Percentiles rank a stretch among this genome's conserved stretches.
These are phyloP conservation scores for Syzygium oleosum DNA, from an alignment of 345 rosid genomes.

Conservation along the genomic window DNA sequence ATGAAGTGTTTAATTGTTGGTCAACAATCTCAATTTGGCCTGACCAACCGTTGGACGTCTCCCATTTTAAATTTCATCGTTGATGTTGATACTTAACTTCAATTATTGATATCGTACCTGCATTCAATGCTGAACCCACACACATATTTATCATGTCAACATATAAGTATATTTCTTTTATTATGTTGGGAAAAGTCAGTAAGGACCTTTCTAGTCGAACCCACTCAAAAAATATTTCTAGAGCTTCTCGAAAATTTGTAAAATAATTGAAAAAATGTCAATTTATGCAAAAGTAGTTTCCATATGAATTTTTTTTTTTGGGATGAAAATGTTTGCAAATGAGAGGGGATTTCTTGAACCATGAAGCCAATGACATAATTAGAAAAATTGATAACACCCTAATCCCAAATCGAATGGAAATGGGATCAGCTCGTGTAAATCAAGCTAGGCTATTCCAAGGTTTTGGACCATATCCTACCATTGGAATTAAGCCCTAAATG, in stretches of 20 bases:
- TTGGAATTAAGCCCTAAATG: neutral
- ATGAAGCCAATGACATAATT: neutral
- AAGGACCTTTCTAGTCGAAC: neutral
- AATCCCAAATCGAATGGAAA: neutral
- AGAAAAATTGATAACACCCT: neutral
- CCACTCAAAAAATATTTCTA: neutral
- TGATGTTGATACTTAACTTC: neutral
- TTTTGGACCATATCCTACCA: neutral
- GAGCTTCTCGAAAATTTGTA: neutral
- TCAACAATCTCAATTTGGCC: neutral
- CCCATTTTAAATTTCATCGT: neutral
- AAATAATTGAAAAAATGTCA: neutral
- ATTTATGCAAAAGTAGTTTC: neutral
- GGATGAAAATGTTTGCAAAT: neutral
- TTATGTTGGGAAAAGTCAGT: neutral
- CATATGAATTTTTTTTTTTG: neutral
- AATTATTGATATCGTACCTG: accelerated
- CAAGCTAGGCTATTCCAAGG: neutral
- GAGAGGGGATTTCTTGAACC: neutral
- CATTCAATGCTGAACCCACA: neutral
- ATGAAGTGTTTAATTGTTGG: neutral
- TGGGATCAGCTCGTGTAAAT: neutral
- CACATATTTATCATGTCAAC: neutral
- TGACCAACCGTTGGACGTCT: neutral
- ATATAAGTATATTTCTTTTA: neutral